Evolutionary conservation across 139 green algal genomes (phyloP).

Genomic region (Chlamydomonas urium): DNA sequence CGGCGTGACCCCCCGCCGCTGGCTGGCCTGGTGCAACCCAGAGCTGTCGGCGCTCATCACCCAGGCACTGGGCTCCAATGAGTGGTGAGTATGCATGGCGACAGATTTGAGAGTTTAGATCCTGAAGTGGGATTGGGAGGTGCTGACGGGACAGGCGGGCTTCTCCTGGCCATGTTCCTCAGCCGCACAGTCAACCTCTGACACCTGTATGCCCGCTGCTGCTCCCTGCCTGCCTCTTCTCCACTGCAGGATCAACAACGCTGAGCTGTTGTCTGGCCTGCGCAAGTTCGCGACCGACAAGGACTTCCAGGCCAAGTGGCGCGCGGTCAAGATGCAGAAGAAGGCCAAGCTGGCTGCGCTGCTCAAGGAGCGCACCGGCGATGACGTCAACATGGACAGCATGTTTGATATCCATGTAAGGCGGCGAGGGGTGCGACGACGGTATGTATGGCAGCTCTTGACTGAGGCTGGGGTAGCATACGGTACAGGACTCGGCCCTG

Average conservation of each 20-base stretch:
- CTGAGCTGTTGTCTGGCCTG: conserved; percentile 44
- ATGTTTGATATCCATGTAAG: conserved; percentile 92
- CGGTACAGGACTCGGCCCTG: too few species aligned
- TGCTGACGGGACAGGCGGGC: too few species aligned
- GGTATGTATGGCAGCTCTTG: too few species aligned
- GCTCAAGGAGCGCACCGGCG: conserved; percentile 71
- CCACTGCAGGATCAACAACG: conserved; percentile 52
- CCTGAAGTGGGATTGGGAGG: background rate
- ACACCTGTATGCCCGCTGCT: too few species aligned
- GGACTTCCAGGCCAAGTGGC: conserved; percentile 66
- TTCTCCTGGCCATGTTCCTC: too few species aligned
- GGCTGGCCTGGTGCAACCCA: conserved; percentile 97
- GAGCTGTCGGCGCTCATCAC: conserved; percentile 83
- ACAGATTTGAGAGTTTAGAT: background rate
- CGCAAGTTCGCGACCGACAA: conserved; percentile 39
- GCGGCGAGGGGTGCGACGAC: too few species aligned
- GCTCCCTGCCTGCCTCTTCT: too few species aligned
- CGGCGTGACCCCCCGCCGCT: conserved; percentile 93
- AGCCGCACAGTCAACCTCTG: too few species aligned
- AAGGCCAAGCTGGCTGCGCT: conserved; percentile 74
- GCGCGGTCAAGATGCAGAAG: conserved; percentile 76
- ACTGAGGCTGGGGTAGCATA: too few species aligned
- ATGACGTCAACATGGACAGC: conserved; percentile 64
- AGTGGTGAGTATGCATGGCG: conserved; percentile 51
- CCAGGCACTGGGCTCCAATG: conserved; percentile 73